Evolutionary conservation across 192 early-diverging fungal genomes (phyloP).

Genomic region (Backusella psychrophila): DNA sequence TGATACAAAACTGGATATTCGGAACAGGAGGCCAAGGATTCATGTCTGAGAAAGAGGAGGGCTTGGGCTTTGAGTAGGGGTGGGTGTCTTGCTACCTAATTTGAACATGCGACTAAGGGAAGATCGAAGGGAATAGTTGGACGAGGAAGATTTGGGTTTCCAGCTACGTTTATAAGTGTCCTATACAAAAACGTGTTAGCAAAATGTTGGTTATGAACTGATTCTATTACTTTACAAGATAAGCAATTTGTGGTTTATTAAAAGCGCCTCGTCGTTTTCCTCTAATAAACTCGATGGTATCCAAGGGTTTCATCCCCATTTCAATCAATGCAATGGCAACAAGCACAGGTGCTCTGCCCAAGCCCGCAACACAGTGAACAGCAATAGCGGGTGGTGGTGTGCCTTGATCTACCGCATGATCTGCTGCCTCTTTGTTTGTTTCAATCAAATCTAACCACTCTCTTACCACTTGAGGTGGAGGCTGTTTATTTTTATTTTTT

Average conservation of each 20-base stretch:
- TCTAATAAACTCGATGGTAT: conserved; percentile 73
- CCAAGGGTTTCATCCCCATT: conserved; percentile 71
- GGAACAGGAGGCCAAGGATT: not conserved
- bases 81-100: conserved; percentile 20
- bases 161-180: conserved; percentile 33
- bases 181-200: not conserved
- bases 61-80: not conserved
- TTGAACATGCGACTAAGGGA: conserved; percentile 36
- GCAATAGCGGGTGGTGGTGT: conserved; percentile 61
- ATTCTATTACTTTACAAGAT: conserved; percentile 2
- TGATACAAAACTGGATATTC: conserved; percentile 4
- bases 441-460: conserved; percentile 66
- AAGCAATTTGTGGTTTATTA: conserved; percentile 51
- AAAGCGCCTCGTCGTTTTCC: conserved; percentile 73
- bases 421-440: conserved; percentile 32
- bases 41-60: conserved; percentile 6
- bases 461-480: conserved; percentile 45
- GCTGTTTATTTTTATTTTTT: conserved; percentile 15
- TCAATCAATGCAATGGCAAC: conserved; percentile 82
- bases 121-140: conserved; percentile 30
- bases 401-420: conserved; percentile 8
- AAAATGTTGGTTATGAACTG: not conserved
- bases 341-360: conserved; percentile 91
- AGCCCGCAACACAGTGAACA: conserved; percentile 93
- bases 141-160: conserved; percentile 26